phyloP scores from a whole-genome alignment of 2,329 filamentous ascomycete species.

The Pezicula carpinea region DNA sequence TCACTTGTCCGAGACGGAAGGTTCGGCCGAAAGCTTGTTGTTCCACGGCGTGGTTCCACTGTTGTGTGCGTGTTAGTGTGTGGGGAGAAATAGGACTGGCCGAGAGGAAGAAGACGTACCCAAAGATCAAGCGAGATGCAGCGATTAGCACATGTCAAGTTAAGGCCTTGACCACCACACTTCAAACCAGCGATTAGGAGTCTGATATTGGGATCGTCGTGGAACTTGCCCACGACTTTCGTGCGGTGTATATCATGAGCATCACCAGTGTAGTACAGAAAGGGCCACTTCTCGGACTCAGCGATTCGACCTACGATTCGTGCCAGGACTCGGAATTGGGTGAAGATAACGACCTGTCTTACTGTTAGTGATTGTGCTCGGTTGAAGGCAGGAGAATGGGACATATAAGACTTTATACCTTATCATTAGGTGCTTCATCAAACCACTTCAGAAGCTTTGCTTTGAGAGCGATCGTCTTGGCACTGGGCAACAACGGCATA shows the following conservation, averaged over 20 bases:
- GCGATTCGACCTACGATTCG: constrained; percentile 47
- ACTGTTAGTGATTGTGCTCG: neutral
- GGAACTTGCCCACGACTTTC: constrained; percentile 42
- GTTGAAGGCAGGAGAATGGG: neutral
- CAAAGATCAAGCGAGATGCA: constrained; percentile 36
- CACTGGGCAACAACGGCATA: constrained; percentile 29
- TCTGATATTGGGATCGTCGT: constrained; percentile 29
- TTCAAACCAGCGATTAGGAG: constrained; percentile 53
- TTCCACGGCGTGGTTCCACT: constrained; percentile 41
- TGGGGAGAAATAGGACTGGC: too few species aligned
- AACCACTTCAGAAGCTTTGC: constrained; percentile 34
- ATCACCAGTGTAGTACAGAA: constrained; percentile 39
- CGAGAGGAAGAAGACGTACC: constrained; percentile 40
- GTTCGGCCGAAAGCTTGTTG: constrained; percentile 60
- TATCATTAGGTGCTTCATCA: constrained; percentile 39
- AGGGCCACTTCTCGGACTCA: constrained; percentile 41
- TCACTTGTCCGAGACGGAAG: constrained; percentile 58
- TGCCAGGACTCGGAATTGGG: constrained; percentile 51
- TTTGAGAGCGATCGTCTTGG: constrained; percentile 34
- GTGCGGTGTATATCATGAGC: constrained; percentile 39
- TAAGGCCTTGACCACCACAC: constrained; percentile 49
- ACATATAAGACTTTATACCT: constrained; percentile 30
- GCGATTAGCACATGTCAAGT: constrained; percentile 50
- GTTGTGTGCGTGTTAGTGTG: constrained; percentile 35
- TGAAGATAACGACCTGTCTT: constrained; percentile 45